phyloP scores from a whole-genome alignment of 768 basidiomycete species.

The Hericium coralloides region DNA sequence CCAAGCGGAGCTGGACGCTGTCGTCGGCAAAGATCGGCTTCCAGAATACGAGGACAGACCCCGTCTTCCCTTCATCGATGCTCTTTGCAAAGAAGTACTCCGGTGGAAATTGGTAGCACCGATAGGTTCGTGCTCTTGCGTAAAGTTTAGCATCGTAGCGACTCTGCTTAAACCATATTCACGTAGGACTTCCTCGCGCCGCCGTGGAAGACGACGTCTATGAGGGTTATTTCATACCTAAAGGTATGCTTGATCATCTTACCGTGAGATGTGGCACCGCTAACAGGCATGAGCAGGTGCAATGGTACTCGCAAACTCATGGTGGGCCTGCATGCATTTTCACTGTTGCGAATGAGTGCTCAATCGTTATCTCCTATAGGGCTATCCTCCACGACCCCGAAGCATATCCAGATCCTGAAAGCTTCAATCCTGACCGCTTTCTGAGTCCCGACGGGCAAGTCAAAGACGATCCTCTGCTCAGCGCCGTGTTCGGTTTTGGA shows the following conservation, averaged over 20 bases:
- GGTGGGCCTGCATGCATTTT: not conserved
- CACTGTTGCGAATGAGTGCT: not conserved
- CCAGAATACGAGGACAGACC: constrained; percentile 20
- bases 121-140: not conserved
- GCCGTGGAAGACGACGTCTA: not conserved
- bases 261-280: too few relatives aligned
- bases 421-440: constrained; percentile 32
- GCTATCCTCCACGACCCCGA: constrained; percentile 23
- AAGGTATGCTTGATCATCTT: not conserved
- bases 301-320: not conserved
- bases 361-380: not conserved
- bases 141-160: not conserved
- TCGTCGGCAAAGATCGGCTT: constrained; percentile 15
- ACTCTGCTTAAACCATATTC: not conserved
- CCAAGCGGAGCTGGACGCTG: constrained; percentile 20
- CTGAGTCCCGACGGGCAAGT: not conserved
- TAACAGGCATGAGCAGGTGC: not conserved
- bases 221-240: not conserved
- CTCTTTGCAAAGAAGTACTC: constrained; percentile 17
- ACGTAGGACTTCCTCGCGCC: not conserved
- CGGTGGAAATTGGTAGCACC: constrained; percentile 15
- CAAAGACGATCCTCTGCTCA: not conserved
- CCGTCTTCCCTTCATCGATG: constrained; percentile 20
- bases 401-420: constrained; percentile 27
- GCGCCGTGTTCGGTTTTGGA: not conserved